Conservation (phyloP, 257 asterid genomes). For the Lithospermum erythrorhizon region DNA sequence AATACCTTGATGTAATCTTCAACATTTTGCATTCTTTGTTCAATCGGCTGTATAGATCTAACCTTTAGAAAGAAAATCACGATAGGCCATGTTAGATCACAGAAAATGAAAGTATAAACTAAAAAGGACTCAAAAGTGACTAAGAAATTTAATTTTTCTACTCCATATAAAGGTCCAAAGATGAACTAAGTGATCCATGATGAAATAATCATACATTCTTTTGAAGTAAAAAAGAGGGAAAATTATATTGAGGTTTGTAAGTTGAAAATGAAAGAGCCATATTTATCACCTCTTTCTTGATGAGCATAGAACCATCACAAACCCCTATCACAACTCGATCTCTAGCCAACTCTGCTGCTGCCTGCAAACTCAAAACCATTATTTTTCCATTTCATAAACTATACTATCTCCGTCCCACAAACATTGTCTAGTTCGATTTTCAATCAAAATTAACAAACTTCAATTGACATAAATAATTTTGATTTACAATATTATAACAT, state of each 20-base stretch:
- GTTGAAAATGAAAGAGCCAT: background rate
- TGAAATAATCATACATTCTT: no score
- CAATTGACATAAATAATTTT: no score
- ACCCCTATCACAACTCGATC: conserved; percentile 55
- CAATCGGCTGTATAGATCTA: conserved; percentile 48
- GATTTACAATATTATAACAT: no score
- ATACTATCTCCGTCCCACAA: no score
- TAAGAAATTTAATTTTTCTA: no score
- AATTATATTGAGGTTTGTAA: no score
- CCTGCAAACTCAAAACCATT: conserved; percentile 18
- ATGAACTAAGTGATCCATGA: no score
- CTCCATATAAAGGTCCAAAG: no score
- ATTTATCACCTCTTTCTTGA: conserved; percentile 45
- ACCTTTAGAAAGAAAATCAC: conserved; percentile 38
- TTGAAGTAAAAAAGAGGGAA: no score
- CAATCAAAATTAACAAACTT: no score
- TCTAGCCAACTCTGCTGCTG: conserved; percentile 42
- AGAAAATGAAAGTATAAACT: background rate
- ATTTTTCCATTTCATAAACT: no score
- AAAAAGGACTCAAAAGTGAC: background rate
- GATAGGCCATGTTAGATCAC: conserved; percentile 4
- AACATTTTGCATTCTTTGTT: conserved; percentile 46
- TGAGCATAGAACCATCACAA: conserved; percentile 62
- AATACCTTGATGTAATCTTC: conserved; percentile 60
- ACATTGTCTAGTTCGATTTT: no score